Evolutionary conservation across 352 stramenopile genomes (phyloP), one percentile per base, ranked within the genome.

Genomic region (Pythium aphanidermatum): DNA sequence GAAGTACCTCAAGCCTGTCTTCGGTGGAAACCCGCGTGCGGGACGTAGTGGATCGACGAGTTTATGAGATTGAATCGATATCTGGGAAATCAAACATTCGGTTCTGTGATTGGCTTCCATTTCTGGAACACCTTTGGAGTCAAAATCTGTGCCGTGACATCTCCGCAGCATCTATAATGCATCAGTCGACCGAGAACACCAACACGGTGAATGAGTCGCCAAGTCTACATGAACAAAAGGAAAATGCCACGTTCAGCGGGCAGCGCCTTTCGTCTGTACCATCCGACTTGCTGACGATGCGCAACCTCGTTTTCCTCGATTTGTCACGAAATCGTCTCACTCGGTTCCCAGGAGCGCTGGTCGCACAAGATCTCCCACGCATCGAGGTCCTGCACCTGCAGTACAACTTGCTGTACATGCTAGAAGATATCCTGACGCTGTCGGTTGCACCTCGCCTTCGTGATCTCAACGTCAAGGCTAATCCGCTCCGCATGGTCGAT

Each of bases 401-500:
- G 11, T 46, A 66, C 31, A 91, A 91, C 41, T 23, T 83, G 3
- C 53, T 91, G 6, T 72, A 71, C 29, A 57, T 79, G 2, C 52
- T 91, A 3, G 73, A 91, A 54, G 78, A 88, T 35, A 40, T 91
- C 3, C 29, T 88, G 4, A 69, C 60, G 3, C 57, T 91, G 21
- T 68, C 71, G 1, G 28, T 36, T 0, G 48, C 59, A 1, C 62
- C 69, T 33, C 55, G 71, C n/a, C 45, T 91, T 7, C 60, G 69
- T 13, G 70, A 86, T 23, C 61, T 91, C 17, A 63, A 88, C 35
- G 11, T 86, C 12, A 35, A 42, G 10, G 37, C 58, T 7, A 91
- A 91, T 41, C 75, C 78, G 0, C 56, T 91, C 24, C 70, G 75
- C 1, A 50, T 91, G 7, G 51, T 70, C 16, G 56, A 68, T 34